phyloP scores from a whole-genome alignment of 495 filamentous ascomycete genomes.

The Schizothecium vesticola region DNA sequence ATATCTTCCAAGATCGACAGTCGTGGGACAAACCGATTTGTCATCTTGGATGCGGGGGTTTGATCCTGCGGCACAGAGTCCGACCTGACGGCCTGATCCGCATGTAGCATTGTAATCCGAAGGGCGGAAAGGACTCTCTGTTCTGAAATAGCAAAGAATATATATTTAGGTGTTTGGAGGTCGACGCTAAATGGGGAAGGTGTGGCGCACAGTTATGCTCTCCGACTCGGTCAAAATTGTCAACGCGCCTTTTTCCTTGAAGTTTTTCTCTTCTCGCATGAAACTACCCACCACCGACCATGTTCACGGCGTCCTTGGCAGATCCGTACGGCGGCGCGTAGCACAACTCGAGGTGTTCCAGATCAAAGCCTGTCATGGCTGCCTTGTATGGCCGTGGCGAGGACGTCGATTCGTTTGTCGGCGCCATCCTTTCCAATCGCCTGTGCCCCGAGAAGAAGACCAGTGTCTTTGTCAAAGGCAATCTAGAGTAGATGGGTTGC shows the following conservation, averaged over 20 bases:
- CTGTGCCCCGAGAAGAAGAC: conserved; percentile 27
- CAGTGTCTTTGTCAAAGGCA: conserved; percentile 16
- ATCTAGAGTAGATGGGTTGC: conserved; percentile 23
- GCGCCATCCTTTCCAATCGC: conserved; percentile 19
- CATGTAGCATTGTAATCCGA: background rate
- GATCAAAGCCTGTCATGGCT: conserved; percentile 27
- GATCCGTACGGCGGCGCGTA: conserved; percentile 32
- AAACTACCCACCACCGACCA: conserved; percentile 16
- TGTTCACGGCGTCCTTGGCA: conserved; percentile 34
- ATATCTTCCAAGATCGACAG: background rate
- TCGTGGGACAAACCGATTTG: background rate
- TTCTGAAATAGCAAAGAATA: background rate
- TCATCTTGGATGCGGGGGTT: background rate
- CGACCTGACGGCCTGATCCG: background rate
- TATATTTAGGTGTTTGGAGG: background rate
- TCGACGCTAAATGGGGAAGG: background rate
- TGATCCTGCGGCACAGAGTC: background rate
- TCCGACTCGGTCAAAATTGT: background rate
- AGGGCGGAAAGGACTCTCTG: background rate
- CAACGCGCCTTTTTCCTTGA: no score
- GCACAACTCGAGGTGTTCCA: conserved; percentile 30
- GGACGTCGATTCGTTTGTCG: conserved; percentile 31
- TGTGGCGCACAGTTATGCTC: background rate
- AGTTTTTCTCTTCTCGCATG: background rate
- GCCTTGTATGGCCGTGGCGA: conserved; percentile 26